phyloP scores from a whole-genome alignment of 1,284 basidiomycete genomes.

The Cerrena zonata region DNA sequence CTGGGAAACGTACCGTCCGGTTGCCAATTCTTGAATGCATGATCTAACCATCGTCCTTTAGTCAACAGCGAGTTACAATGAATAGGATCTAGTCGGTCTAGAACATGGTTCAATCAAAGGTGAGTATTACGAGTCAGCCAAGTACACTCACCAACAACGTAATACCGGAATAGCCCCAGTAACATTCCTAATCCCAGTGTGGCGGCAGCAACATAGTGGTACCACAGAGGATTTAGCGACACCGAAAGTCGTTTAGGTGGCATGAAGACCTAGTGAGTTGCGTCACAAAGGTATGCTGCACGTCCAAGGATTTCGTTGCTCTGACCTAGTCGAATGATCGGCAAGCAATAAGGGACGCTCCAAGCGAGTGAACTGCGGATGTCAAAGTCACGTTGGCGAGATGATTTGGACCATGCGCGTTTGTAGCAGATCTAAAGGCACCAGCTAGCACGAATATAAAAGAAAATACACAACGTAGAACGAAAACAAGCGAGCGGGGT shows the following conservation, averaged over 20 bases:
- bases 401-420: no score
- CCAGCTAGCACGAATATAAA: no score
- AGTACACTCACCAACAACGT: not conserved
- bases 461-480: no score
- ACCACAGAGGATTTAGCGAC: slow-evolving; percentile 2
- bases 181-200: not conserved
- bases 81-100: slow-evolving; percentile 67
- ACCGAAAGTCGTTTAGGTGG: not conserved
- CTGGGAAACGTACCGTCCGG: slow-evolving; percentile 59
- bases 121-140: not conserved
- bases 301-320: no score
- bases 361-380: no score
- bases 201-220: slow-evolving; percentile 2
- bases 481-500: no score
- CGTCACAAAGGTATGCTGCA: no score
- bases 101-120: not conserved
- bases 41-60: slow-evolving; percentile 76
- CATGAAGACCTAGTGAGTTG: not conserved
- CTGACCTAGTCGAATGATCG: no score
- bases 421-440: no score
- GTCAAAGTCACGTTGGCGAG: no score
- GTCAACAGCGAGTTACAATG: slow-evolving; percentile 69
- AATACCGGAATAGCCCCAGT: slow-evolving; percentile 1
- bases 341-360: no score
- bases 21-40: slow-evolving; percentile 68